Base-by-base conservation (phyloP, 805 yeast species). In the Candida railenensis region DNA sequence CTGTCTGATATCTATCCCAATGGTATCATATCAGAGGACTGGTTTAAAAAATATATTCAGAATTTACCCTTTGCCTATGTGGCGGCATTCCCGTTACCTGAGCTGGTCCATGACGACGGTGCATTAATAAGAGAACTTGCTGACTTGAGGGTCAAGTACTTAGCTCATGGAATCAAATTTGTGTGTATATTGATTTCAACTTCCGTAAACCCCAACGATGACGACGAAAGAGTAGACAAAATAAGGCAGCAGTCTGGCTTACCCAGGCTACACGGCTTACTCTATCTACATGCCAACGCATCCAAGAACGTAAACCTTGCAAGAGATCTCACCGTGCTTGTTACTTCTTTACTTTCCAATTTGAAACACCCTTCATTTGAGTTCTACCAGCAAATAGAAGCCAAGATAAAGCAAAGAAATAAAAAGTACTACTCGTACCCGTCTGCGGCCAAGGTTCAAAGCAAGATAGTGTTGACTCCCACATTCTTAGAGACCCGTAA, bases 361-460 rank as follows among this genome's bases (percentile, higher is more conserved):
- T 48, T 69, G 36, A 66, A 62, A 46, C 18, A 54, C 3, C 37
- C 54, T 3, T 71, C 73, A 2, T 37, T 44, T 9, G 71, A 67
- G 15, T 72, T 69, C 51, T 72, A 72, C 53, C 46, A 59, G 11
- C 51, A 47, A 5, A 62, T 67, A 3, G 73, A 69, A 44, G 37
- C 48, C 44, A 61, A 56, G 30, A 63, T 72, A 25, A 65, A 61
- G 43, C 71, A 65, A 43, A 49, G 77, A 7, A 45, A 55, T 45
- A 61, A 56, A 25, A 72, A 72, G 49, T 72, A 69, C 53, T 72
- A 72, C 48, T 49, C 68, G 1, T 53, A 59, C 28, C 75, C 75
- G 1, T 49, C 63, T 4, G 48, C 59, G 4, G 39, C 51, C n/a
- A 22, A 34, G 18, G 40, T 43, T 8, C 63, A 61, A 32, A 66